Base-by-base conservation (phyloP, 306 rosid genomes). In the Luffa acutangula region DNA sequence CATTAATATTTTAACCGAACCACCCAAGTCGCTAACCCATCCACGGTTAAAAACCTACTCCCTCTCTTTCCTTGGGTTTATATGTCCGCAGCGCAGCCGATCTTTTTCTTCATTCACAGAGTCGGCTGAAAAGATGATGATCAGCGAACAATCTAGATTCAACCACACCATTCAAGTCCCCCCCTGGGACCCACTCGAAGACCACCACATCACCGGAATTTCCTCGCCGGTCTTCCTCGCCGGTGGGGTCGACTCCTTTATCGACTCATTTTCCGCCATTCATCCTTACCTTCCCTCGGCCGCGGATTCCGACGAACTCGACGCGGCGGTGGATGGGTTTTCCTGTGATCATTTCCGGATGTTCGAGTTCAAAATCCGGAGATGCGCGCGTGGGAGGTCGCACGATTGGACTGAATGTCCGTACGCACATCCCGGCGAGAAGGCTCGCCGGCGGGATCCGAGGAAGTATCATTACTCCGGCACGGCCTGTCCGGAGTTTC, bases 381-480 rank as follows among this genome's bases (percentile, higher is more conserved):
- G 65, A 45, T 94, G 98, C 81, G 80, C 91, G 3, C 97, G 96
- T 63, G 89, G 82, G 67, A 82, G 97, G 83, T 87, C 97, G 2
- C 98, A 94, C 45, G 98, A 94, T 89, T 94, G 97, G 97, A 94
- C 93, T 0, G 92, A 94, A 25, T 94, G 98, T 80, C 97, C 98
- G 1, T 94, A 83, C 81, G 96, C 97, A 0, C 98, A 94, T n/a
- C 92, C 95, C 48, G 91, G 89, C 18, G 98, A 94, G 87, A 94
- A 94, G 84, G 98, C 98, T 53, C 93, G 97, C 80, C 93, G 98
- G 31, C 81, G 97, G 13, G 98, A 94, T 59, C 97, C 97, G 34
- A 85, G 91, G 43, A 91, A 86, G 75, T 83, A 74, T 63, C 89
- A 84, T 63, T 94, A 94, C 34, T 94, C 98, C 52, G 95, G 88